Conservation (phyloP, 176 grass and related monocot genomes). For the Musa acuminata region DNA sequence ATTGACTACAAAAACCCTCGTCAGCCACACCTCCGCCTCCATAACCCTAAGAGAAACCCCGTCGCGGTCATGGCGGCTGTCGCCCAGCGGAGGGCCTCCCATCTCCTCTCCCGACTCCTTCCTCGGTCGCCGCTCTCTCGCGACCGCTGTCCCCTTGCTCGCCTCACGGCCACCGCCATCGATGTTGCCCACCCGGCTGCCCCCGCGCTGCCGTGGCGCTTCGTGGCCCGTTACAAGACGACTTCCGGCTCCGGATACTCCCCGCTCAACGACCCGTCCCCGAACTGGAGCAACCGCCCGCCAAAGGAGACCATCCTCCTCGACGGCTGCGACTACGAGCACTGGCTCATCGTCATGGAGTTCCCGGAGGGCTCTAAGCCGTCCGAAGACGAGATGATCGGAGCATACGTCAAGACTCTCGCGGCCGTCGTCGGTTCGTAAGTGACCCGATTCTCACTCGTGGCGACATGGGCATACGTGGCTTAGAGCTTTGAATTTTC, state of each 20-base stretch:
- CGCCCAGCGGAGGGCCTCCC: constrained; percentile 38
- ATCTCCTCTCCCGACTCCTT: constrained; percentile 37
- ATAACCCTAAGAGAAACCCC: too few species aligned
- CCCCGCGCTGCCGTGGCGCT: background rate
- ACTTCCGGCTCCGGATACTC: constrained; percentile 48
- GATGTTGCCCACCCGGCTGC: background rate
- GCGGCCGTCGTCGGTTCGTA: constrained; percentile 37
- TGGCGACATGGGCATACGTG: background rate
- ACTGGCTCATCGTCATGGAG: constrained; percentile 96
- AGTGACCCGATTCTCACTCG: too few species aligned
- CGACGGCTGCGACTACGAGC: constrained; percentile 92
- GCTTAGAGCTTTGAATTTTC: constrained; percentile 5
- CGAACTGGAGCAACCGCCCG: constrained; percentile 90
- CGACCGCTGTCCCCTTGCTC: background rate
- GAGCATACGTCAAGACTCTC: constrained; percentile 72
- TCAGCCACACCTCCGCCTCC: too few species aligned
- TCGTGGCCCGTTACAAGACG: constrained; percentile 34
- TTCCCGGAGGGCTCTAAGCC: constrained; percentile 60
- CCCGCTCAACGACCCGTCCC: constrained; percentile 71
- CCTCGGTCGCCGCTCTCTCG: constrained; percentile 13
- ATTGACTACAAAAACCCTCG: too few species aligned
- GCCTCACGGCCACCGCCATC: constrained; percentile 6
- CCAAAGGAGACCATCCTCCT: constrained; percentile 94
- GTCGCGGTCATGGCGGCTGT: constrained; percentile 42
- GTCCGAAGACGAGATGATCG: constrained; percentile 76